Evolutionary conservation across 495 filamentous ascomycete species (phyloP).

Genomic region (Lophiotrema nucula): DNA sequence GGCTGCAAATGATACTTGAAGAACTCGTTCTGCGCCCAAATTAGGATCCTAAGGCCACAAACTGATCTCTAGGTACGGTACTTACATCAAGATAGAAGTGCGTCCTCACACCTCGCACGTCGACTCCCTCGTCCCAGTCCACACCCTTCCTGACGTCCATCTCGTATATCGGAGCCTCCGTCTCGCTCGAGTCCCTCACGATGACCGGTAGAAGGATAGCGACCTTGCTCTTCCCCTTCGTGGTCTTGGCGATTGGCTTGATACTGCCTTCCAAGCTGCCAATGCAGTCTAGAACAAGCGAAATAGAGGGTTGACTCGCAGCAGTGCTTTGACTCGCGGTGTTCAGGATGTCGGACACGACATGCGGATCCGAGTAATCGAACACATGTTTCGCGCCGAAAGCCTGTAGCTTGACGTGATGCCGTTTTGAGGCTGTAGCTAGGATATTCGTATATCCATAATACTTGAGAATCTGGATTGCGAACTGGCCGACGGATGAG

Average conservation of each 20-base stretch:
- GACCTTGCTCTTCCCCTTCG: slow-evolving; percentile 45
- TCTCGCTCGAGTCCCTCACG: slow-evolving; percentile 44
- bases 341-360: slow-evolving; percentile 30
- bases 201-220: slow-evolving; percentile 56
- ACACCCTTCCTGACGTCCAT: slow-evolving; percentile 44
- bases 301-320: too few relatives aligned
- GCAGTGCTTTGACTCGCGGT: background rate
- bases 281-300: slow-evolving; percentile 55
- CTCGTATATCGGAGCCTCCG: slow-evolving; percentile 44
- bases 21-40: slow-evolving; percentile 51
- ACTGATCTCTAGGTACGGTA: too few relatives aligned
- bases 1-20: slow-evolving; percentile 49
- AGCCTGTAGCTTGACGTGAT: slow-evolving; percentile 44
- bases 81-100: slow-evolving; percentile 49
- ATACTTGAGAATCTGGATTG: slow-evolving; percentile 49
- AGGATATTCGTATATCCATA: slow-evolving; percentile 52
- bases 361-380: slow-evolving; percentile 47
- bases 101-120: slow-evolving; percentile 51
- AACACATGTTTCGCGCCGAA: slow-evolving; percentile 48
- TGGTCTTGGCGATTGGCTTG: slow-evolving; percentile 46
- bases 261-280: slow-evolving; percentile 47
- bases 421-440: slow-evolving; percentile 47
- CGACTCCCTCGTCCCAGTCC: slow-evolving; percentile 50
- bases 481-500: slow-evolving; percentile 51
- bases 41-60: too few relatives aligned